phyloP scores from a whole-genome alignment of 2,329 filamentous ascomycete genomes.

The Phaeomoniella chlamydospora region DNA sequence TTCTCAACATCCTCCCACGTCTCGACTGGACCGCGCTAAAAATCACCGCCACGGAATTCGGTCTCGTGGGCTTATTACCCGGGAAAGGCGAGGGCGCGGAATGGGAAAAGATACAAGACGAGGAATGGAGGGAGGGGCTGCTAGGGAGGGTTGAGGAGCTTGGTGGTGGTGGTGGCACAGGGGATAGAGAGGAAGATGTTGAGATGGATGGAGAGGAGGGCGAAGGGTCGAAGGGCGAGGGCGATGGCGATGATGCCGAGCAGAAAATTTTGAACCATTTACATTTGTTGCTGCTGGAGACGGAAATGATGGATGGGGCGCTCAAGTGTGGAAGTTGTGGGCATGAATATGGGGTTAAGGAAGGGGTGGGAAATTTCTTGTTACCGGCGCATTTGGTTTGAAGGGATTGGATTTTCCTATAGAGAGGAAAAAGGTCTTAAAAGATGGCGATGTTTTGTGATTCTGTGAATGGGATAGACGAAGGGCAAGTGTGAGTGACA shows the following conservation, averaged over 20 bases:
- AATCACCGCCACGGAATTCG: constrained; percentile 62
- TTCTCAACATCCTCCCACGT: constrained; percentile 72
- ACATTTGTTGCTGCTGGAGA: constrained; percentile 74
- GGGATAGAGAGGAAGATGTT: constrained; percentile 5
- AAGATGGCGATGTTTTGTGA: no score
- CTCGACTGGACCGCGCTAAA: constrained; percentile 78
- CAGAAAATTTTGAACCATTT: constrained; percentile 62
- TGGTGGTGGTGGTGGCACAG: constrained; percentile 4
- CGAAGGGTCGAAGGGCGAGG: background rate
- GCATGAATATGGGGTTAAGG: constrained; percentile 86
- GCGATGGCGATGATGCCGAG: constrained; percentile 31
- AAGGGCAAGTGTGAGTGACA: no score
- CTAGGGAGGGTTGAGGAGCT: constrained; percentile 1
- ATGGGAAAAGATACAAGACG: constrained; percentile 2
- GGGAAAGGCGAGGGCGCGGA: constrained; percentile 12
- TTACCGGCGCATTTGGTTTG: constrained; percentile 71
- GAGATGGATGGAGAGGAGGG: constrained; percentile 5
- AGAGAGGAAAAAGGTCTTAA: no score
- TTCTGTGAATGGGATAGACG: no score
- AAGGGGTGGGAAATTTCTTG: constrained; percentile 93
- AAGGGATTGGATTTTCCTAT: constrained; percentile 2
- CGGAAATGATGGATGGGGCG: constrained; percentile 75
- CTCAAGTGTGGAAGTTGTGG: constrained; percentile 83
- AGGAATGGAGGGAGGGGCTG: background rate
- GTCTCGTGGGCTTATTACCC: constrained; percentile 14